Percentiles rank a stretch among this genome's conserved stretches.
phyloP scores from a whole-genome alignment of 2,329 filamentous ascomycete species.

The Pyricularia sp. region DNA sequence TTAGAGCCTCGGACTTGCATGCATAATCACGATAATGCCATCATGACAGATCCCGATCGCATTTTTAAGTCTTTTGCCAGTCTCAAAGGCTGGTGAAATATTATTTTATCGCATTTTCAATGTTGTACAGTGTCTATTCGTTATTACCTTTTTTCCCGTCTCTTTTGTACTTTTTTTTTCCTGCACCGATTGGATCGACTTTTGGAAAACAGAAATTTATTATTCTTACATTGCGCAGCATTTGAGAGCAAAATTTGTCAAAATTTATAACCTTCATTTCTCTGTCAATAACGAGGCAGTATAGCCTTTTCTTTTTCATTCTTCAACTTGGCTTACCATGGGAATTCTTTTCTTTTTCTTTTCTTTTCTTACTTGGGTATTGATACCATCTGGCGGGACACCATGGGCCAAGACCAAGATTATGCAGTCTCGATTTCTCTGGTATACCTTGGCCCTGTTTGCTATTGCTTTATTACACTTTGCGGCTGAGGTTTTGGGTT shows the following conservation, averaged over 20 bases:
- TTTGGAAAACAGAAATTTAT: not conserved
- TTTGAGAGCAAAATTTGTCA: not conserved
- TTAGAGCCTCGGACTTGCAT: not conserved
- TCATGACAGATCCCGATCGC: not conserved
- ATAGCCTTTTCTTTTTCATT: not conserved
- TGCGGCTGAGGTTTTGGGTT: not conserved
- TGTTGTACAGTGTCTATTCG: not conserved
- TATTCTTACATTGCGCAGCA: not conserved
- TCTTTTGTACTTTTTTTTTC: not conserved
- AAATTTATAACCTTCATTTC: not conserved
- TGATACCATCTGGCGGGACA: not conserved
- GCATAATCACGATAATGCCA: not conserved
- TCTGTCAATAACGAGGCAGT: not conserved
- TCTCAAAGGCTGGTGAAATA: not conserved
- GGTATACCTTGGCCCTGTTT: not conserved
- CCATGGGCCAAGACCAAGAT: not conserved
- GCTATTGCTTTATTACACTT: not conserved
- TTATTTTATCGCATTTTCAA: not conserved
- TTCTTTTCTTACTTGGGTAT: not conserved
- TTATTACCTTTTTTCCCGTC: not conserved
- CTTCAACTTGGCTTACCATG: not conserved
- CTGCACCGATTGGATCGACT: not conserved
- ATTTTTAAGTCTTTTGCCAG: not conserved
- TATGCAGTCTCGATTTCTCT: not conserved
- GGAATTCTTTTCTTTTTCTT: not conserved